A percentile compares a stretch with the other conserved stretches of the same genome.
These are phyloP conservation scores for Phytophthora ramorum DNA, from an alignment of 352 stramenopile species.

Conservation along the genomic window DNA sequence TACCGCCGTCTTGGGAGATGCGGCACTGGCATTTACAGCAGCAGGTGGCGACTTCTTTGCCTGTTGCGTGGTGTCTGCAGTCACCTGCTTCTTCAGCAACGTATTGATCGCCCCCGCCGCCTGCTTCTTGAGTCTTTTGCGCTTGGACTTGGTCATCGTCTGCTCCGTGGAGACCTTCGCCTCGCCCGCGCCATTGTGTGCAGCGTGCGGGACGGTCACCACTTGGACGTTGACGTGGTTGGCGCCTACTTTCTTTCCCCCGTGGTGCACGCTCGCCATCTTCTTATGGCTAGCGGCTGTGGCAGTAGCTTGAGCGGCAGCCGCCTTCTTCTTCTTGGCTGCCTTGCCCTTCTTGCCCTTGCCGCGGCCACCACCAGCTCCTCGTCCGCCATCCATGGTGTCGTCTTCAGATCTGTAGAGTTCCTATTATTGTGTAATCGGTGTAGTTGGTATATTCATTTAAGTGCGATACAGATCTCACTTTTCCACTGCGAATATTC, in stretches of 20 bases:
- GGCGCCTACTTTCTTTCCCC: constrained; percentile 25
- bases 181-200: not conserved
- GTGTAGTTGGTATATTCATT: not conserved
- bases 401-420: not conserved
- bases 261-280: not conserved
- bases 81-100: constrained; percentile 28
- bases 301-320: constrained; percentile 1
- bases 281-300: constrained; percentile 14
- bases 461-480: not conserved
- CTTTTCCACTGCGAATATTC: too few relatives aligned
- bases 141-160: constrained; percentile 40
- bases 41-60: constrained; percentile 8
- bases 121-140: constrained; percentile 27
- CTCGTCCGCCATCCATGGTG: constrained; percentile 31
- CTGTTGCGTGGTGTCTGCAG: constrained; percentile 2
- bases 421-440: not conserved
- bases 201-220: not conserved
- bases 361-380: constrained; percentile 27
- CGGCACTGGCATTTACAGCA: not conserved
- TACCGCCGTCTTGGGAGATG: constrained; percentile 2
- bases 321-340: constrained; percentile 26
- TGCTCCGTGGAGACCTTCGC: constrained; percentile 2
- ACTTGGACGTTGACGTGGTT: constrained; percentile 21
- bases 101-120: not conserved
- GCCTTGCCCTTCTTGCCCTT: constrained; percentile 42